Evolutionary conservation across 2,329 filamentous ascomycete genomes (phyloP).

Genomic region (Leptodontidium sp.): DNA sequence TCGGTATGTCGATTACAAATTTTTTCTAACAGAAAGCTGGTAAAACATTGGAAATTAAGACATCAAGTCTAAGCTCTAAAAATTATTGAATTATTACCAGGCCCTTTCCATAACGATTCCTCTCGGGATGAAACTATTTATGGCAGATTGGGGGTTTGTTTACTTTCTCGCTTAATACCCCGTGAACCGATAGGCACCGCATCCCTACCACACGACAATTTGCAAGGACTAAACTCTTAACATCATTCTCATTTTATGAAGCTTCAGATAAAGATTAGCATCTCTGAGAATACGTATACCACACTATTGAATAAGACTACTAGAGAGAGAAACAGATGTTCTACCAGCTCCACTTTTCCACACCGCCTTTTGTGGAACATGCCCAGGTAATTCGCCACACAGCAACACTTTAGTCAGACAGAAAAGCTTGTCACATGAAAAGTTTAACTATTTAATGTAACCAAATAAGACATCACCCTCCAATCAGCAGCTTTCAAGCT

Average conservation of each 20-base stretch:
- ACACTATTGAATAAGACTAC: no score
- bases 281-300: no score
- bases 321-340: no score
- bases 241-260: no score
- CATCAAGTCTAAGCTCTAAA: no score
- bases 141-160: not conserved
- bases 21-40: no score
- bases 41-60: no score
- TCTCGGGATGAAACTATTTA: not conserved
- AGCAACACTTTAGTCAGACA: not conserved
- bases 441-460: not conserved
- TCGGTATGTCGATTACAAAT: no score
- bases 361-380: not conserved
- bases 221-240: no score
- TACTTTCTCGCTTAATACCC: conserved; percentile 7
- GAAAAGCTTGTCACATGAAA: not conserved
- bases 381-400: not conserved
- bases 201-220: no score
- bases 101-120: not conserved
- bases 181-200: not conserved
- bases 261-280: no score
- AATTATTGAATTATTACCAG: no score
- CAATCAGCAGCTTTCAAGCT: conserved; percentile 3
- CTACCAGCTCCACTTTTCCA: not conserved
- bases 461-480: not conserved